Evolutionary conservation across 495 filamentous ascomycete species (phyloP), one percentile per base, ranked within the genome.

Genomic region (Xylaria venustula): DNA sequence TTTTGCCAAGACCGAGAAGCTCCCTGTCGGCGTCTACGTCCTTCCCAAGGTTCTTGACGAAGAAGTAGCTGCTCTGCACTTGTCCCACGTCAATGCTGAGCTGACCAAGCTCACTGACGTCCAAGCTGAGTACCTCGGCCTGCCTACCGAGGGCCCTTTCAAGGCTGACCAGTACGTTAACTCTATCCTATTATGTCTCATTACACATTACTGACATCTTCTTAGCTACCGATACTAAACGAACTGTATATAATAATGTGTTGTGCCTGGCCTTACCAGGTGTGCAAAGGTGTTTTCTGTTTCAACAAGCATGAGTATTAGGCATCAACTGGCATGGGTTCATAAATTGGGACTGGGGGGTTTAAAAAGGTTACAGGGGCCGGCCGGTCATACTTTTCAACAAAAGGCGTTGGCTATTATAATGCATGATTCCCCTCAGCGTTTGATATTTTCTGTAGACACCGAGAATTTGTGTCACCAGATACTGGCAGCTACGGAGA

Each of bases 21-120:
- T 97, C 74, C 81, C 84, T 60, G 82, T 94, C 69, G 89, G 93
- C 67, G 95, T 98, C 81, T 97, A 95, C 77, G 93, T 97, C 56
- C 86, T 98, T 58, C 94, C 94, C 72, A 98, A 98, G 92, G 91
- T 96, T 66, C 85, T 98, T 41, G 94, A 98, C 66, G 94, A 98
- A 87, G 90, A 97, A 80, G 94, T 98, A 71, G 94, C 94, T 66
- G 84, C 87, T 68, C 89, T 96, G 64, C 94, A 98, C 79, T 79
- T 98, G 69, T 86, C 83, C 54, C 95, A 98, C 83, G 90, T 95
- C 84, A 96, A 96, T 79, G 94, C 83, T 73, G 92, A 98, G 84
- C 83, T 98, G 63, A 87, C 90, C 64, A 87, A 85, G 74, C 84
- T 98, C 71, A 89, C 90, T 66, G 69, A 82, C 58, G 88, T 89